phyloP scores from a whole-genome alignment of 768 basidiomycete species.

The Mycena capillaripes region DNA sequence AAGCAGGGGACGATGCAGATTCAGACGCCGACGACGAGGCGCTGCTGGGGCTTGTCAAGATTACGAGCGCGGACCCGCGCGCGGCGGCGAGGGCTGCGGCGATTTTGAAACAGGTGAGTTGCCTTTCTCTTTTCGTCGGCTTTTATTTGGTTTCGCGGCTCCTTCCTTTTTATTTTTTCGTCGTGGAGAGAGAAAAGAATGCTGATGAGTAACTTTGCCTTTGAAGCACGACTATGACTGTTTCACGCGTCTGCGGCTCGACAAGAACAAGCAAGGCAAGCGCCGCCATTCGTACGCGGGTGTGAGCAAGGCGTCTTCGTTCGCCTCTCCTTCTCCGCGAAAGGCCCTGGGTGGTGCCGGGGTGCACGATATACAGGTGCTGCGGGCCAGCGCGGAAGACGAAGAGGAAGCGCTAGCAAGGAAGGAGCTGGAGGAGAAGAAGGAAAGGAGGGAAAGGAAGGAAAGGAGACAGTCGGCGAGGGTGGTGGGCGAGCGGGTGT shows the following conservation, averaged over 20 bases:
- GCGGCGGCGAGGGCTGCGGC: constrained; percentile 95
- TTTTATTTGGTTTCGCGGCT: background rate
- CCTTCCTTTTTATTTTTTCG: background rate
- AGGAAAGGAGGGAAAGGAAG: background rate
- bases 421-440: background rate
- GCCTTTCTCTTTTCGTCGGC: background rate
- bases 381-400: background rate
- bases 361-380: constrained; percentile 25
- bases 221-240: constrained; percentile 88
- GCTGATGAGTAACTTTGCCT: too few relatives aligned
- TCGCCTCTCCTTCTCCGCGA: background rate
- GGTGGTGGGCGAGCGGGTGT: constrained; percentile 65
- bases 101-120: constrained; percentile 86
- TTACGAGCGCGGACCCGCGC: constrained; percentile 86
- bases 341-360: background rate
- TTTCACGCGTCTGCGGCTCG: constrained; percentile 60
- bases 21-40: constrained; percentile 41
- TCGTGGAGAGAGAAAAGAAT: too few relatives aligned
- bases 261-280: background rate
- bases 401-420: too few relatives aligned
- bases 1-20: background rate
- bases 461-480: constrained; percentile 44
- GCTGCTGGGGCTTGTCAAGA: constrained; percentile 80
- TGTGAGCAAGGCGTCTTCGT: constrained; percentile 14
- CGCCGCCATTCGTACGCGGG: constrained; percentile 50